Conservation (phyloP, 805 yeast species). For the Wickerhamiella cacticola region DNA sequence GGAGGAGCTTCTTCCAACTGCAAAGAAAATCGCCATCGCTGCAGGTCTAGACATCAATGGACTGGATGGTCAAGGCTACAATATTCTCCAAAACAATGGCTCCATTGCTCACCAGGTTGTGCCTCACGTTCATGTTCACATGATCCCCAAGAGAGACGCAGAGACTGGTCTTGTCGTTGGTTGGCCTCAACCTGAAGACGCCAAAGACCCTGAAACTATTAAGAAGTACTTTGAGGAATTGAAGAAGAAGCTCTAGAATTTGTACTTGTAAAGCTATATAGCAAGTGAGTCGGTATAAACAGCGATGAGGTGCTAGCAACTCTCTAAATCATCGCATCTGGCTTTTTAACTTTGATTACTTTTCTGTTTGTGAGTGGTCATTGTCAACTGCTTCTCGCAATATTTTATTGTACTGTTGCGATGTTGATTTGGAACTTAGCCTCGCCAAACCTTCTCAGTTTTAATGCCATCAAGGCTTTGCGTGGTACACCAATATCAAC, state of each 20-base stretch:
- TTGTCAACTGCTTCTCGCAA: neutral
- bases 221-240: constrained; percentile 55
- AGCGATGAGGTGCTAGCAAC: no score
- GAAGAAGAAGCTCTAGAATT: constrained; percentile 30
- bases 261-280: neutral
- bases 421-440: neutral
- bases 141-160: constrained; percentile 73
- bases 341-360: no score
- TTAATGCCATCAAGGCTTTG: neutral
- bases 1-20: constrained; percentile 74
- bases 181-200: constrained; percentile 85
- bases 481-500: neutral
- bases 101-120: constrained; percentile 91
- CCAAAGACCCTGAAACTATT: constrained; percentile 46
- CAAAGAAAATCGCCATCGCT: constrained; percentile 71
- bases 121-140: constrained; percentile 92
- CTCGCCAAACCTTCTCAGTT: neutral
- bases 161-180: constrained; percentile 74
- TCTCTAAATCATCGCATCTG: no score
- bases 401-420: neutral
- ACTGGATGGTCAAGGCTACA: constrained; percentile 60
- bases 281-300: neutral
- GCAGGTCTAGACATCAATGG: constrained; percentile 45
- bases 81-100: constrained; percentile 86
- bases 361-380: no score